Percentiles rank a stretch among this genome's conserved stretches.
Evolutionary conservation across 78 protist species (phyloP).

Genomic region (Dictyostelium purpureum): DNA sequence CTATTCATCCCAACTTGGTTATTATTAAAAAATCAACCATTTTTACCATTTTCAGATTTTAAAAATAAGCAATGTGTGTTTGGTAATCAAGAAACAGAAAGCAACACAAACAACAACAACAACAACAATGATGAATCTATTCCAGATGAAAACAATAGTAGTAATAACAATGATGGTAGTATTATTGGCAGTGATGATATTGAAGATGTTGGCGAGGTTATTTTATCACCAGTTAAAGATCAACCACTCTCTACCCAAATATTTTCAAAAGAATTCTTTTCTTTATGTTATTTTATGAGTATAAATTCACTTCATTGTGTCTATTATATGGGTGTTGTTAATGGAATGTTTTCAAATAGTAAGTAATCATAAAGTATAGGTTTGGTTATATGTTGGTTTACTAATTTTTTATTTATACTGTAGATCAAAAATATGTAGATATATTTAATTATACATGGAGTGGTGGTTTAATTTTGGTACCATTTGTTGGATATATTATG

Average conservation of each 20-base stretch:
- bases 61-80: not conserved
- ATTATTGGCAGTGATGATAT: too few relatives aligned
- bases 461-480: conserved; percentile 52
- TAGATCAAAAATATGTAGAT: conserved; percentile 27
- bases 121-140: not conserved
- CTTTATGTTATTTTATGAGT: conserved; percentile 34
- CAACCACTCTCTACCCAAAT: conserved; percentile 7
- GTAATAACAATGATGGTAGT: not conserved
- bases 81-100: not conserved
- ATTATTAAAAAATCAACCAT: conserved; percentile 36
- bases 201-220: too few relatives aligned
- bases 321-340: conserved; percentile 54
- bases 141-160: not conserved
- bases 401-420: not conserved
- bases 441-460: conserved; percentile 55
- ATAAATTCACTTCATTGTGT: conserved; percentile 42
- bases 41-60: conserved; percentile 40
- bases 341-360: not conserved
- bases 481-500: conserved; percentile 40
- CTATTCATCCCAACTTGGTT: conserved; percentile 44
- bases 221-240: conserved; percentile 16
- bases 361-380: not conserved
- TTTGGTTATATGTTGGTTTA: not conserved
- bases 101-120: not conserved
- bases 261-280: conserved; percentile 26